Evolutionary conservation across 805 yeast genomes (phyloP), one percentile per base, ranked within the genome.

Genomic region (Suhomyces sp.): DNA sequence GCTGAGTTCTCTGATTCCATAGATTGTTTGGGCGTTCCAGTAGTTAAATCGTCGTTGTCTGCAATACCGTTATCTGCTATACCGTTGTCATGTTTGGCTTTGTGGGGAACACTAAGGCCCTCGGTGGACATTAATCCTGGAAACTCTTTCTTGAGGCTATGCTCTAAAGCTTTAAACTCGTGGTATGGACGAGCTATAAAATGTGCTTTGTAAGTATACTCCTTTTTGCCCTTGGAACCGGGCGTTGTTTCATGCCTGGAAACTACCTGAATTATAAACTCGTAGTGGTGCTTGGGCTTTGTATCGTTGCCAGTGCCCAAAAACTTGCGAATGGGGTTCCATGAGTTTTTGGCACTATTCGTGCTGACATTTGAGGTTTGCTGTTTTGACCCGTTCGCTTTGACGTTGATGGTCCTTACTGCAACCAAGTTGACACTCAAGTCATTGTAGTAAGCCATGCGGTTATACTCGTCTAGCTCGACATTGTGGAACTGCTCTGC

Each of bases 401-500:
- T 24, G 6, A 8, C 27, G 57, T 40, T 13, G 40, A 64, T 60
- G 29, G 60, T 57, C 5, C 83, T 65, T 0, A 87, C 96, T 1
- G 94, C 90, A 26, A 83, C 79, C 9, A 91, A 82, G 56, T 88
- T 87, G 17, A 89, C 62, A 53, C 77, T 82, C 56, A 83, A 66
- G 2, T 90, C 88, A 62, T 87, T 85, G 40, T 77, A 62, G 57
- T 62, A 81, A 17, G 67, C 67, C 55, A 71, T 65, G 19, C 65
- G 66, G 6, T 65, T 67, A 46, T 47, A 60, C 5, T 61, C 63
- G 9, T 47, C 51, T 9, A 56, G 41, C 2, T 36, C 41, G 24
- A 38, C 42, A 17, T 33, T 47, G 6, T 24, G 22, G 7, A 36
- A 7, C 7, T 46, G 23, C 5, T 46, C 22, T 4, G 49, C 19